These are phyloP conservation scores for Coemansia sp. DNA, from an alignment of 192 early-diverging fungal species.

Conservation along the genomic window DNA sequence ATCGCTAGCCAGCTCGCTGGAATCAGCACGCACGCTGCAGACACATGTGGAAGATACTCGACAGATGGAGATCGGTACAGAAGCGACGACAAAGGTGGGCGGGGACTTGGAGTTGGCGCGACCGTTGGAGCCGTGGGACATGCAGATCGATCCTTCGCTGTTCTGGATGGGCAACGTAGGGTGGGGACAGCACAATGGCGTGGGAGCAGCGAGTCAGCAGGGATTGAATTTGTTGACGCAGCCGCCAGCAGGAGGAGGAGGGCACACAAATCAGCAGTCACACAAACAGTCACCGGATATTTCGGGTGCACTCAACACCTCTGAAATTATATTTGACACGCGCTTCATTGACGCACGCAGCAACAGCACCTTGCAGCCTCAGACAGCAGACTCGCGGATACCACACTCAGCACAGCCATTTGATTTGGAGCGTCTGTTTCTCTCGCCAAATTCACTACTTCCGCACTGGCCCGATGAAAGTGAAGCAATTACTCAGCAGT, in stretches of 20 bases:
- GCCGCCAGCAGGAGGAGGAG: too few species aligned
- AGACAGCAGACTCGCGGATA: constrained; percentile 4
- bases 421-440: constrained; percentile 19
- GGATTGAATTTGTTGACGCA: constrained; percentile 5
- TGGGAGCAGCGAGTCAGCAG: constrained; percentile 1
- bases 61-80: background rate
- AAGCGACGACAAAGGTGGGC: constrained; percentile 2
- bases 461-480: constrained; percentile 43
- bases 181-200: constrained; percentile 3
- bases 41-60: constrained; percentile 12
- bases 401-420: background rate
- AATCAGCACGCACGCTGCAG: constrained; percentile 4
- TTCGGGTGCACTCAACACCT: too few species aligned
- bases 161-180: constrained; percentile 14
- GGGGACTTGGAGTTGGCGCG: constrained; percentile 41
- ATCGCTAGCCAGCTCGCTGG: background rate
- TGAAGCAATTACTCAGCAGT: constrained; percentile 1
- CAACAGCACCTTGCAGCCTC: background rate
- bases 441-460: constrained; percentile 40
- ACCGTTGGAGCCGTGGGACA: constrained; percentile 46
- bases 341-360: constrained; percentile 44
- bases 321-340: constrained; percentile 27
- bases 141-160: constrained; percentile 25
- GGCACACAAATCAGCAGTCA: constrained; percentile 7
- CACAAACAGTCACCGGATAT: constrained; percentile 8